These are phyloP conservation scores for Dryas drummondii DNA, from an alignment of 306 rosid genomes.

Conservation along the genomic window DNA sequence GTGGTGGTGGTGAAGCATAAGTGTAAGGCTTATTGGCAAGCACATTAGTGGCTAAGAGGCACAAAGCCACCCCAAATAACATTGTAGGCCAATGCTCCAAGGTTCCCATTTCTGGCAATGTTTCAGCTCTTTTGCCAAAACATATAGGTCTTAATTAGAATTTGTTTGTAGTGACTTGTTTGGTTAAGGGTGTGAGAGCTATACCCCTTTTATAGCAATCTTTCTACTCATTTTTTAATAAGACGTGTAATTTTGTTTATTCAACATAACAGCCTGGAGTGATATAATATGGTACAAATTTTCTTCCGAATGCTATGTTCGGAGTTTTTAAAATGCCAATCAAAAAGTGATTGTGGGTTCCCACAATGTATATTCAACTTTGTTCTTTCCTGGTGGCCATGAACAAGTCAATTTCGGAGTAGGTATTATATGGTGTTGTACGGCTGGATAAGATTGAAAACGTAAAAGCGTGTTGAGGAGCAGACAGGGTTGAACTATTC, in stretches of 20 bases:
- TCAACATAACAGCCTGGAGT: not conserved
- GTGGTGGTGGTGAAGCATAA: not conserved
- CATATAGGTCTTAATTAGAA: not conserved
- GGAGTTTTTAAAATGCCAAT: not conserved
- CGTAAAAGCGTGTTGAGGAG: too few species aligned
- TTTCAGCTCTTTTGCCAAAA: not conserved
- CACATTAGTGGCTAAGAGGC: slow-evolving; percentile 2
- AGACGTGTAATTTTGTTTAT: not conserved
- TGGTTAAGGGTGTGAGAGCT: not conserved
- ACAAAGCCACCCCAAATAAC: not conserved
- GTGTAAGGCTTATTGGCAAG: not conserved
- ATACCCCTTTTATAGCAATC: not conserved
- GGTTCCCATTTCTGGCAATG: not conserved
- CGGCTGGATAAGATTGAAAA: not conserved
- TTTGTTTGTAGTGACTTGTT: not conserved
- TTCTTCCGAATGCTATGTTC: not conserved
- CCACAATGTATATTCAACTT: not conserved
- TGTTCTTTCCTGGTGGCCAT: not conserved
- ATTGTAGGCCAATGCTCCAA: not conserved
- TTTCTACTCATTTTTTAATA: not conserved
- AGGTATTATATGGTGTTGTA: not conserved
- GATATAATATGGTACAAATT: not conserved
- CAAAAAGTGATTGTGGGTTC: not conserved
- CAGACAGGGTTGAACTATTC: too few species aligned
- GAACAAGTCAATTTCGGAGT: slow-evolving; percentile 5